Conservation (phyloP, 2,329 filamentous ascomycete genomes). For the Pseudonectria foliicola region DNA sequence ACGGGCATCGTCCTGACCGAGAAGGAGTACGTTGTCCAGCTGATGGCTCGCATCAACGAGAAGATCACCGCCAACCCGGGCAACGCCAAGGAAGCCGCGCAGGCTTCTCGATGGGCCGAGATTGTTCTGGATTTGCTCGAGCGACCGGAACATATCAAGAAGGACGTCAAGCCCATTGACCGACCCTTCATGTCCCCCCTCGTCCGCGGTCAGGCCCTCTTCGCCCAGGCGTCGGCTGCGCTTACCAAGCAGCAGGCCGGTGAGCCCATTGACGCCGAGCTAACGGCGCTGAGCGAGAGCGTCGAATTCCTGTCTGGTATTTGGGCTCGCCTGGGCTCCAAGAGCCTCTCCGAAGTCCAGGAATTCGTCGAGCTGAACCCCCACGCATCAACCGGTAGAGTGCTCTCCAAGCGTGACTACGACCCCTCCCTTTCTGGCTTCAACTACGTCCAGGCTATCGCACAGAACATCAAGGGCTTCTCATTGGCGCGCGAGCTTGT, state of each 20-base stretch:
- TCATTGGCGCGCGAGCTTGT: constrained; percentile 37
- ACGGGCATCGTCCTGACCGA: constrained; percentile 39
- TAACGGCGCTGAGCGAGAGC: constrained; percentile 22
- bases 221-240: constrained; percentile 19
- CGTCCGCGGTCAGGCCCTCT: constrained; percentile 26
- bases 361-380: constrained; percentile 23
- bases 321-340: constrained; percentile 17
- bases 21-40: constrained; percentile 30
- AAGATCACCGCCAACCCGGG: constrained; percentile 34
- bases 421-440: constrained; percentile 15
- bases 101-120: constrained; percentile 39
- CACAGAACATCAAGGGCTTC: constrained; percentile 35
- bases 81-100: constrained; percentile 28
- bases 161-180: constrained; percentile 8
- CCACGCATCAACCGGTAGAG: constrained; percentile 4
- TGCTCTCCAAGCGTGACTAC: constrained; percentile 1
- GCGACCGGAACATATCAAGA: constrained; percentile 31
- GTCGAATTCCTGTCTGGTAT: constrained; percentile 18
- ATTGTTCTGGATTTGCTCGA: constrained; percentile 44
- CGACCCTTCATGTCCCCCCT: constrained; percentile 20
- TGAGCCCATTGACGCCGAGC: constrained; percentile 17
- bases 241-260: constrained; percentile 19
- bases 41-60: constrained; percentile 23
- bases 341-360: constrained; percentile 12
- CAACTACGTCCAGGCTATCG: constrained; percentile 21